Conservation (phyloP, 257 asterid species). For the Parsonsia alboflavescens region DNA sequence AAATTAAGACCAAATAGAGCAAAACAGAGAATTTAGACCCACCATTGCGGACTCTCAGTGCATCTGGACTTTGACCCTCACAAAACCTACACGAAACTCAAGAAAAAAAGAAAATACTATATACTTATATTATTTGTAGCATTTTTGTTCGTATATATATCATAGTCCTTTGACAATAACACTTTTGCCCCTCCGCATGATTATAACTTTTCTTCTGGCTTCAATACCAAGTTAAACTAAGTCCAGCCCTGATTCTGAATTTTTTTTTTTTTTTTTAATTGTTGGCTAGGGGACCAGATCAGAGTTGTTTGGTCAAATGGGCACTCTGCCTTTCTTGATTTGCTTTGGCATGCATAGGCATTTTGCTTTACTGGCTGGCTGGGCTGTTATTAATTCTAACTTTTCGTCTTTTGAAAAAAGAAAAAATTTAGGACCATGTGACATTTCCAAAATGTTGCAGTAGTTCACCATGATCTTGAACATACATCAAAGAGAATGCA, state of each 20-base stretch:
- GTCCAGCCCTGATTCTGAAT: too few relatives aligned
- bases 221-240: too few relatives aligned
- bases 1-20: too few relatives aligned
- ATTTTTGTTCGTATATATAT: not conserved
- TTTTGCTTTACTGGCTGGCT: constrained; percentile 6
- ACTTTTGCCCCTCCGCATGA: constrained; percentile 19
- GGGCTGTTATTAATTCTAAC: not conserved
- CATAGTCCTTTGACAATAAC: constrained; percentile 13
- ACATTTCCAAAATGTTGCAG: too few relatives aligned
- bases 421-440: constrained; percentile 3
- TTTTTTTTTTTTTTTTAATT: too few relatives aligned
- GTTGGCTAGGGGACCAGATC: too few relatives aligned
- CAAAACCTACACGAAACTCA: constrained; percentile 20
- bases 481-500: too few relatives aligned
- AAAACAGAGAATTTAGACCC: constrained; percentile 24
- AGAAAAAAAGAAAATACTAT: not conserved
- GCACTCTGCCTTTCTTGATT: constrained; percentile 22
- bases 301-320: constrained; percentile 25
- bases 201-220: not conserved
- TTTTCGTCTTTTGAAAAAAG: constrained; percentile 20
- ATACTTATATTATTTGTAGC: too few relatives aligned
- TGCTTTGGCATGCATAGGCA: constrained; percentile 25
- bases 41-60: constrained; percentile 13
- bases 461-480: too few relatives aligned
- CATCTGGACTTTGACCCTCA: constrained; percentile 41